Conservation (phyloP, 108 stramenopile species). For the Schizochytrium sp. region DNA sequence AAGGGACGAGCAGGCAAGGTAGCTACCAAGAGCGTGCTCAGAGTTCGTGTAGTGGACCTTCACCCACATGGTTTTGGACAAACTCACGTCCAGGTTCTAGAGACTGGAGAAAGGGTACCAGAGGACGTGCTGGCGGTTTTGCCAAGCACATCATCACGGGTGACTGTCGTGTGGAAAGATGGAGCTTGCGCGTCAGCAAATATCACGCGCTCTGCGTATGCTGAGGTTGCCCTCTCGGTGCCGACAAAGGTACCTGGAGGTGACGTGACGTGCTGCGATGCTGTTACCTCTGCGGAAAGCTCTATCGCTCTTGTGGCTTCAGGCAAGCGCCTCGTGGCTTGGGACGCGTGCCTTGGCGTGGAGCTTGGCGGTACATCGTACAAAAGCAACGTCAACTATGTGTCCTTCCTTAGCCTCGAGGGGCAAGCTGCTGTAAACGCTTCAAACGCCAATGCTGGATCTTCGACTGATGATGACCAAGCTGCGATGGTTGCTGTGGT, state of each 20-base stretch:
- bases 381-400: neutral
- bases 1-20: no score
- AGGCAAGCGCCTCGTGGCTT: neutral
- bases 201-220: neutral
- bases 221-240: neutral
- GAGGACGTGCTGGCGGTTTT: neutral
- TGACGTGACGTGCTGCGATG: constrained; percentile 14
- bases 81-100: neutral
- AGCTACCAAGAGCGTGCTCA: neutral
- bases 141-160: neutral
- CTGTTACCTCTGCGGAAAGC: neutral
- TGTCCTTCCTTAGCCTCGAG: neutral
- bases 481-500: neutral
- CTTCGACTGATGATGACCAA: no score
- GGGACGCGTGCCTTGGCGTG: constrained; percentile 37
- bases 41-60: neutral
- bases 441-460: neutral
- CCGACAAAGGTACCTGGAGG: neutral
- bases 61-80: constrained; percentile 8
- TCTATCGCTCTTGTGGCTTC: neutral
- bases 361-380: neutral
- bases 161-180: neutral
- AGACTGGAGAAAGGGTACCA: neutral
- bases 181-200: neutral
- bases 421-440: neutral